Evolutionary conservation across 192 early-diverging fungal genomes (phyloP).

Genomic region (Dissophora ornata): DNA sequence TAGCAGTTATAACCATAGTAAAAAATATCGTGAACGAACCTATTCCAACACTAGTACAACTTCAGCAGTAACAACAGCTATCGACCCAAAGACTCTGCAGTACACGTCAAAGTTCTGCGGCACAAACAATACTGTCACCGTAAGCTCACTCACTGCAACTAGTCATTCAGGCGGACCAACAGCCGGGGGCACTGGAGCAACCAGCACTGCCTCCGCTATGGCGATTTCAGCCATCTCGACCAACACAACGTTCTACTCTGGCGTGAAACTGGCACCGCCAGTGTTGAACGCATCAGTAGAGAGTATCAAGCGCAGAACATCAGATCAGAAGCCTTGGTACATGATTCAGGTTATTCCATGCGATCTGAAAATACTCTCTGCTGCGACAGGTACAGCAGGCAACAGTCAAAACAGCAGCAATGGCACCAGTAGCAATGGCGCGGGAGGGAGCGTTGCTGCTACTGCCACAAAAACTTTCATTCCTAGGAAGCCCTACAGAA

Average conservation of each 20-base stretch:
- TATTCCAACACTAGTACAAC: slow-evolving; percentile 8
- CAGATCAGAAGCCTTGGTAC: slow-evolving; percentile 44
- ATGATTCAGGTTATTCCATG: slow-evolving; percentile 40
- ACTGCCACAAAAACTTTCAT: slow-evolving; percentile 8
- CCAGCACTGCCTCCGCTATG: not conserved
- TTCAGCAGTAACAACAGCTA: slow-evolving; percentile 3
- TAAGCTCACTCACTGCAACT: not conserved
- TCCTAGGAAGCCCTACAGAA: slow-evolving; percentile 37
- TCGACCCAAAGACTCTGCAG: slow-evolving; percentile 7
- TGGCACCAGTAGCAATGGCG: not conserved
- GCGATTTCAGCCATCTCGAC: slow-evolving; percentile 11
- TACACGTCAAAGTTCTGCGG: slow-evolving; percentile 13
- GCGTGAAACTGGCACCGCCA: slow-evolving; percentile 47
- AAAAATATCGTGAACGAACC: slow-evolving; percentile 12
- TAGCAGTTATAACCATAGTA: not conserved
- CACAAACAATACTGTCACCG: slow-evolving; percentile 6
- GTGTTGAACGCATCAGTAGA: slow-evolving; percentile 31
- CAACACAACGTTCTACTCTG: slow-evolving; percentile 40
- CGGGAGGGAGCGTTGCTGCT: not conserved
- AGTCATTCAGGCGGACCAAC: not conserved
- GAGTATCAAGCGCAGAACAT: slow-evolving; percentile 11
- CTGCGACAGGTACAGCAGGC: not conserved
- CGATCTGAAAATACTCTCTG: slow-evolving; percentile 11
- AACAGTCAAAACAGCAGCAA: not conserved
- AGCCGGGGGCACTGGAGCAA: not conserved